These are phyloP conservation scores for Collybia mongolica DNA, from an alignment of 768 basidiomycete genomes.

Conservation along the genomic window DNA sequence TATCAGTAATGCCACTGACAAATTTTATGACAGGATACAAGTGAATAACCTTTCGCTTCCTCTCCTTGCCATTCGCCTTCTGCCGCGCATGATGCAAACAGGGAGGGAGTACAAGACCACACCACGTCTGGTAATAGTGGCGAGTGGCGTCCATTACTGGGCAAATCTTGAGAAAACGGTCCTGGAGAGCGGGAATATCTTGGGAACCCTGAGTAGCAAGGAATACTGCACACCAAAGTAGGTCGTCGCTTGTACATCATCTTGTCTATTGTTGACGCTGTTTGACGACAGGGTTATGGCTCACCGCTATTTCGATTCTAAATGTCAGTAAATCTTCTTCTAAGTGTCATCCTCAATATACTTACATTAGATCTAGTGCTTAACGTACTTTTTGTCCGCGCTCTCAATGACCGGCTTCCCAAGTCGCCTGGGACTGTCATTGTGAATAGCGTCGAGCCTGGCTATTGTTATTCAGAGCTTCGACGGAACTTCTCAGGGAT, in stretches of 20 bases:
- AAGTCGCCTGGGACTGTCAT: constrained; percentile 23
- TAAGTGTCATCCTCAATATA: background rate
- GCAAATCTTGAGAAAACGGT: constrained; percentile 21
- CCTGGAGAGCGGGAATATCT: constrained; percentile 23
- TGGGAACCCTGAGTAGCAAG: constrained; percentile 28
- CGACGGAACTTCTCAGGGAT: constrained; percentile 21
- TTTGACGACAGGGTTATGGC: constrained; percentile 9
- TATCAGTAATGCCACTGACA: background rate
- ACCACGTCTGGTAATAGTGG: constrained; percentile 39
- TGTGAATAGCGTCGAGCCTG: constrained; percentile 38
- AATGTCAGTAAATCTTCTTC: constrained; percentile 28
- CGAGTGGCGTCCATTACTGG: constrained; percentile 40
- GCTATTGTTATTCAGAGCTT: constrained; percentile 38
- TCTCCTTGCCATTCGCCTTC: constrained; percentile 37
- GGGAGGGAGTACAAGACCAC: constrained; percentile 25
- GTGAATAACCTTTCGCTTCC: constrained; percentile 43
- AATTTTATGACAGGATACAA: constrained; percentile 34
- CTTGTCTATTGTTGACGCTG: background rate
- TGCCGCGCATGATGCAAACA: constrained; percentile 41
- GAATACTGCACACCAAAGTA: constrained; percentile 25
- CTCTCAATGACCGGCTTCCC: constrained; percentile 28
- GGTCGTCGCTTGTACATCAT: constrained; percentile 1
- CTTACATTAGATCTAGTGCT: constrained; percentile 29
- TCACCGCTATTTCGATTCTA: constrained; percentile 29
- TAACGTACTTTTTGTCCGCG: constrained; percentile 36